Percentiles rank a stretch among this genome's conserved stretches.
These are phyloP conservation scores for Scedosporium aurantiacum DNA, from an alignment of 2,329 filamentous ascomycete genomes.

Conservation along the genomic window DNA sequence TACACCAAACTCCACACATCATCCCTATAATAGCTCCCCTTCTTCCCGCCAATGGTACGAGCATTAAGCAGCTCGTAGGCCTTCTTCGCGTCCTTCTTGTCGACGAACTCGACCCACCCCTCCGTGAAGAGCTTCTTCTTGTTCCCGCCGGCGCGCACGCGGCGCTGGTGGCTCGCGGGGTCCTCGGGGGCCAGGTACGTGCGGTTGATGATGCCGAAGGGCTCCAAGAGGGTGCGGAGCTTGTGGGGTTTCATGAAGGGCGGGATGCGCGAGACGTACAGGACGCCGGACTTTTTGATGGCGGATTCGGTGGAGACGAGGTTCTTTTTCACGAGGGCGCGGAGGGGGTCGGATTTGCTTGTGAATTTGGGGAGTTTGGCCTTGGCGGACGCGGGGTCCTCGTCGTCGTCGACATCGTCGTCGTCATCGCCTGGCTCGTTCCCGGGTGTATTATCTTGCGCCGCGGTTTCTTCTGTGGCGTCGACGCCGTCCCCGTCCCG, in stretches of 20 bases:
- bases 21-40: conserved; percentile 72
- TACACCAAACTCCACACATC: conserved; percentile 81
- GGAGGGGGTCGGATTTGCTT: conserved; percentile 4
- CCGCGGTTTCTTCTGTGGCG: background rate
- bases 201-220: conserved; percentile 65
- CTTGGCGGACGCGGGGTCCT: conserved; percentile 12
- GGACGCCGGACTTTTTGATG: conserved; percentile 63
- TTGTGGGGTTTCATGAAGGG: conserved; percentile 83
- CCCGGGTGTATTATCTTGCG: background rate
- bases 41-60: conserved; percentile 70
- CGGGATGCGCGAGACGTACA: conserved; percentile 75
- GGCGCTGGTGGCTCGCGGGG: conserved; percentile 50
- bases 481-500: background rate
- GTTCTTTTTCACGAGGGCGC: conserved; percentile 51
- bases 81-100: conserved; percentile 67
- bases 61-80: conserved; percentile 68
- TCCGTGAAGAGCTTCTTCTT: conserved; percentile 75
- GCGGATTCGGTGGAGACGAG: conserved; percentile 53
- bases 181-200: conserved; percentile 74
- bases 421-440: conserved; percentile 10
- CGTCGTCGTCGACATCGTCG: conserved; percentile 14
- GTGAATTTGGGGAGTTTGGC: conserved; percentile 24
- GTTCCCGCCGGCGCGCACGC: conserved; percentile 65
- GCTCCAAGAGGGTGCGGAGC: conserved; percentile 61
- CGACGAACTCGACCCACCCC: conserved; percentile 75